phyloP scores from a whole-genome alignment of 1,139 yeast genomes.

The Taphrina betulina region DNA sequence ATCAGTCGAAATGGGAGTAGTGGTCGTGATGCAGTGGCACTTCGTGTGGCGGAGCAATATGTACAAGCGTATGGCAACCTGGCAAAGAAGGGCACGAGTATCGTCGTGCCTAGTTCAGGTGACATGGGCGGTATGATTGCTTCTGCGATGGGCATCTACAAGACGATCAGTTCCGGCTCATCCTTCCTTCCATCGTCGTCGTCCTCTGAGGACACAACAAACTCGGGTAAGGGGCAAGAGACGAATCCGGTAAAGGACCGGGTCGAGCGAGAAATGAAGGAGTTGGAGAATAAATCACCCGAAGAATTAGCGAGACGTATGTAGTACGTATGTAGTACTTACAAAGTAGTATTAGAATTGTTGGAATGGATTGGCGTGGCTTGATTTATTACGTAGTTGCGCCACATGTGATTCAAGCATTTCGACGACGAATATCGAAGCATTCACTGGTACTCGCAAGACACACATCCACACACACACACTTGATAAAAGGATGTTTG shows the following conservation, averaged over 20 bases:
- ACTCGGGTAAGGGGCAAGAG: background rate
- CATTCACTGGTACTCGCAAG: no score
- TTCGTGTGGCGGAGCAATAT: slow-evolving; percentile 81
- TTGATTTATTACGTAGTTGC: no score
- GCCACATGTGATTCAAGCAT: no score
- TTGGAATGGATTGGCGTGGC: no score
- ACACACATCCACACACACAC: no score
- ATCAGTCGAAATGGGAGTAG: slow-evolving; percentile 62
- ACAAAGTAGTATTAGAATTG: no score
- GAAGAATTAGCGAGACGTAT: slow-evolving; percentile 6
- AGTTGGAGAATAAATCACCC: slow-evolving; percentile 1
- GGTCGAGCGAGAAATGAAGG: slow-evolving; percentile 6
- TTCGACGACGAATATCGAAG: no score
- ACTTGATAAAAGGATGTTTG: no score
- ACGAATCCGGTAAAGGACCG: slow-evolving; percentile 6
- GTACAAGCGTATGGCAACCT: slow-evolving; percentile 77
- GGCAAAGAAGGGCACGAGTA: slow-evolving; percentile 78
- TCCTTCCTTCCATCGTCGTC: background rate
- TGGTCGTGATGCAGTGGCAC: slow-evolving; percentile 70
- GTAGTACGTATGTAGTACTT: no score
- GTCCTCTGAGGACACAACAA: no score
- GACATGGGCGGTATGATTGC: slow-evolving; percentile 76
- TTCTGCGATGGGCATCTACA: slow-evolving; percentile 70
- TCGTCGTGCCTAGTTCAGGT: slow-evolving; percentile 62
- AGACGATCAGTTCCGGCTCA: slow-evolving; percentile 41